phyloP scores from a whole-genome alignment of 2,329 filamentous ascomycete genomes.

The Periconia digitata region DNA sequence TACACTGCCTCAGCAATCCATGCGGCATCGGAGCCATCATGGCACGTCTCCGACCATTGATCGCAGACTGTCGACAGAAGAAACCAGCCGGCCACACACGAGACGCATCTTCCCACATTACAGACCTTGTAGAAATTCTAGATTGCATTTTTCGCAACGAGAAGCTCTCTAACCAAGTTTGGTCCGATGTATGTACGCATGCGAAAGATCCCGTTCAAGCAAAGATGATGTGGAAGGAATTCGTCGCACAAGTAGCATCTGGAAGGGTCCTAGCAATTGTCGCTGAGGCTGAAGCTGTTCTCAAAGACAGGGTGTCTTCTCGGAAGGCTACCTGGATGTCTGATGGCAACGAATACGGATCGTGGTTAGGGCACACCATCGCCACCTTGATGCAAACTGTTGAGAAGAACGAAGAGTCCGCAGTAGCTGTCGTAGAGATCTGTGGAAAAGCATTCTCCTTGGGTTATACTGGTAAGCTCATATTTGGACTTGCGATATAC shows the following conservation, averaged over 20 bases:
- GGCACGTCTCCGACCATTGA: constrained; percentile 65
- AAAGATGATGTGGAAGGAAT: constrained; percentile 64
- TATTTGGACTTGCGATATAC: not conserved
- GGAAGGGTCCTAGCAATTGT: constrained; percentile 61
- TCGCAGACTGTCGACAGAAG: constrained; percentile 42
- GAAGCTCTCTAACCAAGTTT: constrained; percentile 47
- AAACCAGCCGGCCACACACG: constrained; percentile 34
- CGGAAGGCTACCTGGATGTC: constrained; percentile 60
- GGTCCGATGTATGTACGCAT: constrained; percentile 46
- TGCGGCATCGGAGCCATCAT: constrained; percentile 77
- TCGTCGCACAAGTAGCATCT: constrained; percentile 59
- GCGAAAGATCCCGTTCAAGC: constrained; percentile 48
- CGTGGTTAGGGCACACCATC: constrained; percentile 72
- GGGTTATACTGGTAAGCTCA: constrained; percentile 63
- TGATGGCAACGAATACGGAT: constrained; percentile 64
- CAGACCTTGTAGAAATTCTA: constrained; percentile 49
- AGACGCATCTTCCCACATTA: constrained; percentile 35
- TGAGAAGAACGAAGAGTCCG: constrained; percentile 38
- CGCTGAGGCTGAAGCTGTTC: constrained; percentile 60
- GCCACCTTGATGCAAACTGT: constrained; percentile 48
- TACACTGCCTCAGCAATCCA: constrained; percentile 70
- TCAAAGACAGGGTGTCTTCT: constrained; percentile 38
- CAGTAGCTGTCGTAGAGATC: constrained; percentile 43
- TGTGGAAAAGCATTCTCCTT: constrained; percentile 65
- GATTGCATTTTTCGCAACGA: constrained; percentile 47